Percentiles rank a stretch among this genome's conserved stretches.
Evolutionary conservation across 495 filamentous ascomycete genomes (phyloP).

Genomic region (Astrothelium macrocarpum): DNA sequence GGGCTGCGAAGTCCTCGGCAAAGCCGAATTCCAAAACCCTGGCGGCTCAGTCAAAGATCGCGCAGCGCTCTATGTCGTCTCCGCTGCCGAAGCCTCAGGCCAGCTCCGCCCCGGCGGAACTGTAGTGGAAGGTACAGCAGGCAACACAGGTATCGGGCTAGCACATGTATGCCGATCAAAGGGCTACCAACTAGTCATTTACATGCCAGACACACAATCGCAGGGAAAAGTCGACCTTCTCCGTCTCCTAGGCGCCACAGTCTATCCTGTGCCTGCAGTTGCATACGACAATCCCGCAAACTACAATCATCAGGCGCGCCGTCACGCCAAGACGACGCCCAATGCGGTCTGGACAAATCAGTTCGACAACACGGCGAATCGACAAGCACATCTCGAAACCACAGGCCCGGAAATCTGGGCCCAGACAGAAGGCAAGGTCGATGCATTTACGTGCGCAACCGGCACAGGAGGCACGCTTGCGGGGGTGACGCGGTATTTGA

Average conservation of each 20-base stretch:
- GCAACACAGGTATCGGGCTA: constrained; percentile 95
- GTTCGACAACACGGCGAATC: constrained; percentile 93
- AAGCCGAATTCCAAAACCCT: constrained; percentile 98
- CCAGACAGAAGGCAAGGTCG: constrained; percentile 78
- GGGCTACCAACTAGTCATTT: constrained; percentile 92
- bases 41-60: constrained; percentile 95
- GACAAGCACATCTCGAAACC: constrained; percentile 89
- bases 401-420: constrained; percentile 95
- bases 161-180: constrained; percentile 91
- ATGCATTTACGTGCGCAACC: constrained; percentile 92
- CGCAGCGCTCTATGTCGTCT: constrained; percentile 86
- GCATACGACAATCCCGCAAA: constrained; percentile 94
- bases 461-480: constrained; percentile 90
- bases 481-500: constrained; percentile 81
- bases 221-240: constrained; percentile 96
- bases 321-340: constrained; percentile 73
- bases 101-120: constrained; percentile 77
- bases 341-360: constrained; percentile 99
- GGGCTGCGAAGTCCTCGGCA: constrained; percentile 88
- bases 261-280: constrained; percentile 94
- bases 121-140: constrained; percentile 91
- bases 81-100: constrained; percentile 84
- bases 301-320: constrained; percentile 90
- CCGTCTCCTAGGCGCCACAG: constrained; percentile 85
- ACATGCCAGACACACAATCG: constrained; percentile 98